Evolutionary conservation across 2,329 filamentous ascomycete genomes (phyloP).

Genomic region (Ophiostoma ulmi): DNA sequence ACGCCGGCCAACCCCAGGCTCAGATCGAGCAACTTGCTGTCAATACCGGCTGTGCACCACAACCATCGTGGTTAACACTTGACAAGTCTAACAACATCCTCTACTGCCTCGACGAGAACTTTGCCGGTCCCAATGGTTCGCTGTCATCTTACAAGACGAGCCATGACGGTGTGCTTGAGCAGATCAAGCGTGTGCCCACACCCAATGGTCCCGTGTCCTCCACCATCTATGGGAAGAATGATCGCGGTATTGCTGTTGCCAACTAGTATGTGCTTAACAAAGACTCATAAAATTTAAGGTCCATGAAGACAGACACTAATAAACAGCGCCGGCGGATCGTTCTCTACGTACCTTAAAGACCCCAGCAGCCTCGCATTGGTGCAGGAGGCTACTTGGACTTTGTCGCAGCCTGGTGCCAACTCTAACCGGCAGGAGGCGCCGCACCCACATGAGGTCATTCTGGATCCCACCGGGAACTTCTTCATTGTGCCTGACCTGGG

Average conservation of each 20-base stretch:
- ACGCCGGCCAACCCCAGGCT: constrained; percentile 24
- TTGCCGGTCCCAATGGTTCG: constrained; percentile 43
- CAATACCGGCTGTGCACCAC: constrained; percentile 46
- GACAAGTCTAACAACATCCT: constrained; percentile 46
- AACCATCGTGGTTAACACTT: constrained; percentile 57
- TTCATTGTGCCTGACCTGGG: constrained; percentile 62
- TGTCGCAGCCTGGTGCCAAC: constrained; percentile 38
- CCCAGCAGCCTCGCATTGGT: constrained; percentile 36
- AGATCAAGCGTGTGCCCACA: constrained; percentile 36
- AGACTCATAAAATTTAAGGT: neutral
- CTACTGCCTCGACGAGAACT: constrained; percentile 58
- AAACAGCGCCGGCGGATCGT: constrained; percentile 35
- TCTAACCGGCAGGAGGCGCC: constrained; percentile 50
- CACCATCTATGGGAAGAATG: constrained; percentile 41
- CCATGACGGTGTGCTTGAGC: constrained; percentile 38
- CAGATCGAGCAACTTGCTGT: constrained; percentile 41
- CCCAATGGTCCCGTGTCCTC: constrained; percentile 42
- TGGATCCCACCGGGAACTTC: constrained; percentile 61
- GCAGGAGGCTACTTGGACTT: constrained; percentile 39
- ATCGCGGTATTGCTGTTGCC: constrained; percentile 40
- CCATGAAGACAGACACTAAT: neutral
- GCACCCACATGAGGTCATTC: constrained; percentile 59
- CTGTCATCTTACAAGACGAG: constrained; percentile 41
- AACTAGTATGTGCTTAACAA: constrained; percentile 41
- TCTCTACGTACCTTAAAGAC: constrained; percentile 43